Base-by-base conservation (phyloP, 345 rosid genomes). In the Linum usitatissimum region DNA sequence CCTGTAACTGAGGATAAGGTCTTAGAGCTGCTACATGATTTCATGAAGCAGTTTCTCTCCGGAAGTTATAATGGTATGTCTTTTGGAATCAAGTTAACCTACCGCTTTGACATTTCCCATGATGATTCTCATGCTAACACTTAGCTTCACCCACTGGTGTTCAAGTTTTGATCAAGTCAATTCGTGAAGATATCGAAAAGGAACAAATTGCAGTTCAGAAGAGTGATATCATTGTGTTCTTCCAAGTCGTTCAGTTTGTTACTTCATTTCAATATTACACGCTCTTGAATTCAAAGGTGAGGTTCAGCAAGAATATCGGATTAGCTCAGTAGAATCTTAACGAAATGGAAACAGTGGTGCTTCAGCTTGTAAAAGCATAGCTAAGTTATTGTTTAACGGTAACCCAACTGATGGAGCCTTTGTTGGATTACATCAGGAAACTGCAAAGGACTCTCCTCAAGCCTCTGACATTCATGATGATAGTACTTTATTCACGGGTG, bases 61-160 rank as follows among this genome's bases (percentile, higher is more conserved):
- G 90, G 97, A 45, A 89, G 92, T 55, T 93, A 86, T 78, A 93
- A 86, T 76, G 96, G 99, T 90, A 86, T 31, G 59, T 68, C 23
- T 34, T 59, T 64, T 51, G 61, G 31, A 56, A 59, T 59, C 57
- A n/a, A 58, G 51, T 45, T 19, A 18, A n/a, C 48, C 70, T 69
- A 64, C 56, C 7, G 8, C 55, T 61, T 69, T 59, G 13, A 20
- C 49, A 38, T 45, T 61, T 1, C 55, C 4, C 61, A 15, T 59
- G 59, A 2, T 6, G 30, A 62, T 30, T 62, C 18, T 60, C 57
- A 42, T 73, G 36, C 75, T 63, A 62, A 71, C 64, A 31, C 30
- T 66, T 21, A 64, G 60, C 61, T 13, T 36, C 62, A 74, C 58
- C 59, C 54, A 40, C 36, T 73, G 77, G 62, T 57, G 21, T 60